Base-by-base conservation (phyloP, 768 basidiomycete species). In the Coprinopsis strossmayeri region DNA sequence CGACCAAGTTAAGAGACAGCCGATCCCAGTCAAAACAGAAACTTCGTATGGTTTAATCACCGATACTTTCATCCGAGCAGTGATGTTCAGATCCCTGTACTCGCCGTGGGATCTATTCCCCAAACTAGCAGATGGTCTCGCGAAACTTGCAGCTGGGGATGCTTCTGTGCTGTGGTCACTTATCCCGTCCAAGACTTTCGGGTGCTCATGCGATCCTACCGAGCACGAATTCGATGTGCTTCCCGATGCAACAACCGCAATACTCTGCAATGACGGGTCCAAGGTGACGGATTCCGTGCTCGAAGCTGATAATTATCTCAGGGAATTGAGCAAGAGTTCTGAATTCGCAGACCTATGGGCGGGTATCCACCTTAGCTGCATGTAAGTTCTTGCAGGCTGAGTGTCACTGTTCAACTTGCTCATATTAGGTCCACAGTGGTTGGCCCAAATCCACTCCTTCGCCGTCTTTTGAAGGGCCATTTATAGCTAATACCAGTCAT, bases 21-120 rank as follows among this genome's bases (percentile, higher is more conserved):
- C 74, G 0, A 39, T 72, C 1, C 66, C 72, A 0, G 63, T 72
- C 26, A 57, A 53, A 27, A 61, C 63, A 0, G 30, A 52, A 0
- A 53, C 46, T 0, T 56, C 54, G 0, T 73, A 70, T 49, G 70
- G 70, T 3, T 32, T 73, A 15, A 48, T 74, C 0, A 70, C 73
- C 54, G 70, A 69, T 27, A 49, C 49, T 21, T 43, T 55, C 17
- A 47, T 73, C 15, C 64, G 68, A 5, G 1, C 11, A 1, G 38
- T 53, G 0, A 52, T 73, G 3, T 73, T 74, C 50, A 1, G 13
- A 1, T 21, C 65, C 2, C 60, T 76, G 0, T 73, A 70, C 43
- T 40, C 49, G 0, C 73, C 72, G 5, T 72, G 63, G 41, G 55
- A 55, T 1, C 5, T 21, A 2, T 76, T 69, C 52, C 58, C 60